Conservation (phyloP, 106 monocot species). For the Acorus calamus region DNA sequence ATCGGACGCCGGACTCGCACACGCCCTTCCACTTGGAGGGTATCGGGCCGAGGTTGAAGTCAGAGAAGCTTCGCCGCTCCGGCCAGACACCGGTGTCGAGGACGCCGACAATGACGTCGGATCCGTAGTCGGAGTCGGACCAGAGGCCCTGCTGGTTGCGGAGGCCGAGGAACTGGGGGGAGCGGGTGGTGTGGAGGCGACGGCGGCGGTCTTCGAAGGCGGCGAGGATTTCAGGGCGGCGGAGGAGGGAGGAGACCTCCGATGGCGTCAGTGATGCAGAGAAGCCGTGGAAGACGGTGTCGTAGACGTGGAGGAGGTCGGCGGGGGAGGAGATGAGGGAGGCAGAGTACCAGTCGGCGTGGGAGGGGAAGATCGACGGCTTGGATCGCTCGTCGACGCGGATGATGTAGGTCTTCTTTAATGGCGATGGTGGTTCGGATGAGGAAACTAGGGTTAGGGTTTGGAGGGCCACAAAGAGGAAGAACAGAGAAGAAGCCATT, state of each 20-base stretch:
- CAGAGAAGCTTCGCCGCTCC: constrained; percentile 72
- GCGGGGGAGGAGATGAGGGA: constrained; percentile 29
- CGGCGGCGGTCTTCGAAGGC: constrained; percentile 69
- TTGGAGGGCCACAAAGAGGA: constrained; percentile 6
- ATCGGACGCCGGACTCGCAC: constrained; percentile 54
- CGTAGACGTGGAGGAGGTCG: constrained; percentile 62
- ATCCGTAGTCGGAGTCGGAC: constrained; percentile 90
- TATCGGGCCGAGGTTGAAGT: constrained; percentile 63
- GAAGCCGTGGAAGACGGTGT: constrained; percentile 88
- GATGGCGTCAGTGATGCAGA: constrained; percentile 48
- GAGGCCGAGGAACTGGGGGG: constrained; percentile 88
- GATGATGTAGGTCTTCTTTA: constrained; percentile 70
- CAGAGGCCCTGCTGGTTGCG: constrained; percentile 83
- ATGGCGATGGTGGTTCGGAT: neutral
- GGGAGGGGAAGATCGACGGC: constrained; percentile 67
- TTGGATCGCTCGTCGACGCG: constrained; percentile 46
- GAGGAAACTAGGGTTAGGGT: constrained; percentile 12
- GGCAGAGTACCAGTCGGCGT: constrained; percentile 73
- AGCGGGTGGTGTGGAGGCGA: constrained; percentile 76
- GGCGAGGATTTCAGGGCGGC: constrained; percentile 60
- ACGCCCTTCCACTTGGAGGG: constrained; percentile 71
- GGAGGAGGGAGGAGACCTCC: constrained; percentile 22
- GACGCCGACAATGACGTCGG: constrained; percentile 74
- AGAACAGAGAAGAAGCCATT: neutral
- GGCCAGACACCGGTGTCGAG: constrained; percentile 96